Evolutionary conservation across 495 filamentous ascomycete species (phyloP).

Genomic region (Talaromyces stipitatus): DNA sequence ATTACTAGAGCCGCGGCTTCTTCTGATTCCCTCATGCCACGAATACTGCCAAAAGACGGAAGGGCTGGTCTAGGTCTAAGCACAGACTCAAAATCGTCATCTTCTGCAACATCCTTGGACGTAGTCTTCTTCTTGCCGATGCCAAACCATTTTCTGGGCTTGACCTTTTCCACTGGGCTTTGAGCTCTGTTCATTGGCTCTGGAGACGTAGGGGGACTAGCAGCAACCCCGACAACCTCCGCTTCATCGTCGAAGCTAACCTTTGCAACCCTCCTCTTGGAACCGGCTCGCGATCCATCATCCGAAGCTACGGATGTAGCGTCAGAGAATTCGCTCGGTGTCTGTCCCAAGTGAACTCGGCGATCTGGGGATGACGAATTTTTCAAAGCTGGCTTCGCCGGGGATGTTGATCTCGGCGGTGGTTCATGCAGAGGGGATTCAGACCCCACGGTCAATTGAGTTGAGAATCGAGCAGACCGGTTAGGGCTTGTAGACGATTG

Average conservation of each 20-base stretch:
- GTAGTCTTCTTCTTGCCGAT: constrained; percentile 39
- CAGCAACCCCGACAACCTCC: constrained; percentile 53
- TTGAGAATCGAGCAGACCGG: constrained; percentile 68
- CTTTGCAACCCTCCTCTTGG: constrained; percentile 61
- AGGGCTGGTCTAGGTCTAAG: constrained; percentile 71
- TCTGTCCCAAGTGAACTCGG: constrained; percentile 24
- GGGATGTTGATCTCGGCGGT: constrained; percentile 72
- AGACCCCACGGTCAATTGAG: constrained; percentile 41
- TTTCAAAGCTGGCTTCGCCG: constrained; percentile 82
- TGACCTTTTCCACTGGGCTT: constrained; percentile 40
- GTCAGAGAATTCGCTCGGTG: constrained; percentile 52
- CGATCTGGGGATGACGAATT: constrained; percentile 49
- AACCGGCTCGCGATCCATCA: constrained; percentile 39
- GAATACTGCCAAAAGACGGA: constrained; percentile 79
- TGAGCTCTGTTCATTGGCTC: constrained; percentile 39
- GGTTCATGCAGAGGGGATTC: constrained; percentile 60
- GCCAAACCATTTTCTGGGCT: constrained; percentile 46
- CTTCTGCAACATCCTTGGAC: constrained; percentile 21
- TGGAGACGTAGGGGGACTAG: constrained; percentile 40
- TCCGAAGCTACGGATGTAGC: constrained; percentile 52
- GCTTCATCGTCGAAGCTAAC: constrained; percentile 84
- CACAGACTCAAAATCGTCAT: constrained; percentile 53
- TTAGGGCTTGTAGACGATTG: constrained; percentile 52
- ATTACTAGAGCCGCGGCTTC: constrained; percentile 15
- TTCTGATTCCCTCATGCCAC: constrained; percentile 32